Conservation (phyloP, 2,329 filamentous ascomycete species). For the Phaeosphaeriaceae sp. region DNA sequence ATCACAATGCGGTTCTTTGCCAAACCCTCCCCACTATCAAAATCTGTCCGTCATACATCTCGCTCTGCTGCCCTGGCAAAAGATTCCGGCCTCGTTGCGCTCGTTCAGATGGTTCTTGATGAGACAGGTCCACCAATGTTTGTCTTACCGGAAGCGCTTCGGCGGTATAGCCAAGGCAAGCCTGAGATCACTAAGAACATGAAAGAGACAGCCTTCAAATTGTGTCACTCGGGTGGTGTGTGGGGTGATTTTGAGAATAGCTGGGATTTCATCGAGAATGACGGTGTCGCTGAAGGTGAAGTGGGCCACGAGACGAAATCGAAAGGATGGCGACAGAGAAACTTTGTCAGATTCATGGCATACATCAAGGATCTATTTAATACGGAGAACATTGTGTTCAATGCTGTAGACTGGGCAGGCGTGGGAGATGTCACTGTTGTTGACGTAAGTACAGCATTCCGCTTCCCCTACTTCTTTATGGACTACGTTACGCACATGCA, state of each 20-base stretch:
- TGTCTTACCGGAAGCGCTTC: conserved; percentile 35
- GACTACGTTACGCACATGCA: not conserved
- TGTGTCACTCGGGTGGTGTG: conserved; percentile 34
- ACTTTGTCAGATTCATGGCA: conserved; percentile 42
- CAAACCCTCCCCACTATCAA: conserved; percentile 19
- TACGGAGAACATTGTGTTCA: conserved; percentile 31
- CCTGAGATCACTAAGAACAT: conserved; percentile 27
- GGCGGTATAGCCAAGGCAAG: conserved; percentile 34
- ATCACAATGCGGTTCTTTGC: conserved; percentile 46
- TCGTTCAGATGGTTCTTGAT: conserved; percentile 34
- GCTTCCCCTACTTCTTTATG: too few species aligned
- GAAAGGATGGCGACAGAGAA: conserved; percentile 40
- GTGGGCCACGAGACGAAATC: conserved; percentile 9
- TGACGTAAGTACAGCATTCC: conserved; percentile 32
- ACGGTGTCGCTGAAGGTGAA: conserved; percentile 28
- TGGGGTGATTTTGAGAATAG: conserved; percentile 31
- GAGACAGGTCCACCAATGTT: conserved; percentile 37
- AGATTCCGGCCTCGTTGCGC: conserved; percentile 29
- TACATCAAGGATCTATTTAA: conserved; percentile 44
- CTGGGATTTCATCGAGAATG: conserved; percentile 43
- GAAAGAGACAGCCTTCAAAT: conserved; percentile 36
- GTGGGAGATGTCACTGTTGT: conserved; percentile 32
- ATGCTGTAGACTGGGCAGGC: conserved; percentile 35
- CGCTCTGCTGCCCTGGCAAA: conserved; percentile 38
- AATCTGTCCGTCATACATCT: conserved; percentile 32